Evolutionary conservation across 2,329 filamentous ascomycete genomes (phyloP).

Genomic region (Shiraia sp.): DNA sequence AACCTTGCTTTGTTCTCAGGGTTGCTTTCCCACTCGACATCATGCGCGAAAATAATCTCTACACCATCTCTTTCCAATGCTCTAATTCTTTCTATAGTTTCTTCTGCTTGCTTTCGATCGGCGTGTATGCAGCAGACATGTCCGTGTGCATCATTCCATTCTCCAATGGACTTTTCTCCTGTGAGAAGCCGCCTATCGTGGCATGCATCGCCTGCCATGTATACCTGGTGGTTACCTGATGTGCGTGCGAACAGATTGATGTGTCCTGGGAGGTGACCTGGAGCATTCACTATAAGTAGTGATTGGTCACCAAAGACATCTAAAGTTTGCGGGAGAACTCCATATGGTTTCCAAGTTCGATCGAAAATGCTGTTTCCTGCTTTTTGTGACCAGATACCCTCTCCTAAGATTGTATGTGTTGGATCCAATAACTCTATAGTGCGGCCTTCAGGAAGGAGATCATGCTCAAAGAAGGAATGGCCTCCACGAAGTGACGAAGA

Average conservation of each 20-base stretch:
- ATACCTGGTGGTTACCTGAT: slow-evolving; percentile 46
- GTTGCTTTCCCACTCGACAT: slow-evolving; percentile 53
- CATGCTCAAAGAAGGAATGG: slow-evolving; percentile 49
- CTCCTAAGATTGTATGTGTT: neutral
- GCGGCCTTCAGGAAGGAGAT: slow-evolving; percentile 48
- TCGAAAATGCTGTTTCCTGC: slow-evolving; percentile 14
- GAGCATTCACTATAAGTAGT: slow-evolving; percentile 54
- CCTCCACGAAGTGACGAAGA: slow-evolving; percentile 27
- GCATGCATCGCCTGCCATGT: slow-evolving; percentile 59
- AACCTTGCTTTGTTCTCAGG: slow-evolving; percentile 37
- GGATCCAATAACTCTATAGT: slow-evolving; percentile 52
- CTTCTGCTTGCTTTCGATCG: slow-evolving; percentile 51
- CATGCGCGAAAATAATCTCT: slow-evolving; percentile 58
- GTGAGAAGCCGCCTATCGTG: slow-evolving; percentile 58
- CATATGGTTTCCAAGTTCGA: slow-evolving; percentile 49
- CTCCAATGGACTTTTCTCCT: slow-evolving; percentile 57
- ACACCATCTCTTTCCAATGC: slow-evolving; percentile 48
- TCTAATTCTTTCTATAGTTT: slow-evolving; percentile 50
- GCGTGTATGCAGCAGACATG: slow-evolving; percentile 57
- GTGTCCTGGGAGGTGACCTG: slow-evolving; percentile 59
- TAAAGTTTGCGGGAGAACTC: slow-evolving; percentile 49
- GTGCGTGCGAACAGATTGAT: slow-evolving; percentile 55
- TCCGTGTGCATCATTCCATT: slow-evolving; percentile 54
- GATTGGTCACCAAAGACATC: slow-evolving; percentile 56
- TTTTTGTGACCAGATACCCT: neutral